Conservation (phyloP, 106 monocot genomes). For the Acorus gramineus region DNA sequence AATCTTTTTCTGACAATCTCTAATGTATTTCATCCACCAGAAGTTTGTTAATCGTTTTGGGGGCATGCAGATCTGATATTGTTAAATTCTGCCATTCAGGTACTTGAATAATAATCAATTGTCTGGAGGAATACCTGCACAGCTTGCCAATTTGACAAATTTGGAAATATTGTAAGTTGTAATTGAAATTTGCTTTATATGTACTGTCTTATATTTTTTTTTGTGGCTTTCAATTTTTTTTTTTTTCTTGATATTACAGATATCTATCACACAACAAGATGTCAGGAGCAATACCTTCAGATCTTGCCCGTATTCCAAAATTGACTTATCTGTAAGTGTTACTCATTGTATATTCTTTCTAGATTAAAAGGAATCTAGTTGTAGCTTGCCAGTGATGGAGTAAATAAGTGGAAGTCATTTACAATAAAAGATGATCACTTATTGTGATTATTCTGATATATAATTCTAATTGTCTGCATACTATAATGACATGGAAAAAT, state of each 20-base stretch:
- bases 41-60: too few relatives aligned
- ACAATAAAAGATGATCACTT: too few relatives aligned
- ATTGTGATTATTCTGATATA: too few relatives aligned
- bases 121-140: slow-evolving; percentile 86
- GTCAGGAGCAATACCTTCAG: slow-evolving; percentile 69
- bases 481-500: too few relatives aligned
- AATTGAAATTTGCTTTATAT: not conserved
- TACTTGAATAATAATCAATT: slow-evolving; percentile 87
- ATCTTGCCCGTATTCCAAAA: slow-evolving; percentile 67
- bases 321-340: slow-evolving; percentile 81
- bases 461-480: too few relatives aligned
- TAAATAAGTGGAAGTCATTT: too few relatives aligned
- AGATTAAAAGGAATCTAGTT: too few relatives aligned
- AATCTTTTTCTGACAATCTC: too few relatives aligned
- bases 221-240: slow-evolving; percentile 1
- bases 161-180: slow-evolving; percentile 67
- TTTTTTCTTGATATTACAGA: slow-evolving; percentile 18
- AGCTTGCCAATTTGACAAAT: slow-evolving; percentile 84
- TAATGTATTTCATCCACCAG: too few relatives aligned
- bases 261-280: slow-evolving; percentile 89
- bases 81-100: slow-evolving; percentile 16
- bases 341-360: not conserved
- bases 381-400: too few relatives aligned
- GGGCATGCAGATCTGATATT: too few relatives aligned
- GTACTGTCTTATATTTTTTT: not conserved